Evolutionary conservation across 2,329 filamentous ascomycete species (phyloP).

Genomic region (Penicillium sp.): DNA sequence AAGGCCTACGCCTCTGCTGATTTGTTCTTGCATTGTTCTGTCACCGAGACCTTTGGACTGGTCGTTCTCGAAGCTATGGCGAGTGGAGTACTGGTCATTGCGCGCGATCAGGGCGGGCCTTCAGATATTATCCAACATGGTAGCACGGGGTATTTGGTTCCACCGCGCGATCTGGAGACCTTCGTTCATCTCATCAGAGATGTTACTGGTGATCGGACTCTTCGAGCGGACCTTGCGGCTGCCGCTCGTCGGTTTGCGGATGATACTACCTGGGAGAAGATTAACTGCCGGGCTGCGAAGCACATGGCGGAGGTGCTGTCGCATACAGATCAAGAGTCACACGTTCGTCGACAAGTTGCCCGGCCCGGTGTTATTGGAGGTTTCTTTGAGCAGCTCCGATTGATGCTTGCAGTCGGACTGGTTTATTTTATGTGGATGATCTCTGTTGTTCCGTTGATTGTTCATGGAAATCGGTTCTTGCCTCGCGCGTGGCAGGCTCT

Average conservation of each 20-base stretch:
- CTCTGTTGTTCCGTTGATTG: constrained; percentile 38
- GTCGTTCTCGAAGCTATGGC: constrained; percentile 73
- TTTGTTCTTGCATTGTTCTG: constrained; percentile 70
- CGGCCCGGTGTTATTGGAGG: constrained; percentile 16
- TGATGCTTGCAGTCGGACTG: constrained; percentile 33
- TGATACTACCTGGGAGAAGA: constrained; percentile 70
- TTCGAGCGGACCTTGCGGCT: constrained; percentile 50
- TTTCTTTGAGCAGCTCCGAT: constrained; percentile 27
- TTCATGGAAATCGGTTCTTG: constrained; percentile 36
- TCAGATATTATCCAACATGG: constrained; percentile 66
- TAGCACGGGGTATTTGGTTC: constrained; percentile 62
- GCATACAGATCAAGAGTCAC: constrained; percentile 18
- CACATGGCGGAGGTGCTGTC: constrained; percentile 56
- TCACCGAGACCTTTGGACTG: constrained; percentile 72
- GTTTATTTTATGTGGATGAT: constrained; percentile 42
- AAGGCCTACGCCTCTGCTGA: constrained; percentile 68
- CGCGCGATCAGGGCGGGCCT: constrained; percentile 69
- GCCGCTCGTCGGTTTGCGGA: constrained; percentile 60
- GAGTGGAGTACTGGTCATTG: constrained; percentile 68
- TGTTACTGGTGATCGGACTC: constrained; percentile 49
- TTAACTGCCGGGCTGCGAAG: constrained; percentile 70
- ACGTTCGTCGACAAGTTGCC: constrained; percentile 10
- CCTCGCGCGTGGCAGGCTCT: constrained; percentile 23
- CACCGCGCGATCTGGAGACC: constrained; percentile 58
- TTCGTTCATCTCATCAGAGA: constrained; percentile 59